Evolutionary conservation across 257 asterid genomes (phyloP), one percentile per base, ranked within the genome.

Genomic region (Jasminum sambac): DNA sequence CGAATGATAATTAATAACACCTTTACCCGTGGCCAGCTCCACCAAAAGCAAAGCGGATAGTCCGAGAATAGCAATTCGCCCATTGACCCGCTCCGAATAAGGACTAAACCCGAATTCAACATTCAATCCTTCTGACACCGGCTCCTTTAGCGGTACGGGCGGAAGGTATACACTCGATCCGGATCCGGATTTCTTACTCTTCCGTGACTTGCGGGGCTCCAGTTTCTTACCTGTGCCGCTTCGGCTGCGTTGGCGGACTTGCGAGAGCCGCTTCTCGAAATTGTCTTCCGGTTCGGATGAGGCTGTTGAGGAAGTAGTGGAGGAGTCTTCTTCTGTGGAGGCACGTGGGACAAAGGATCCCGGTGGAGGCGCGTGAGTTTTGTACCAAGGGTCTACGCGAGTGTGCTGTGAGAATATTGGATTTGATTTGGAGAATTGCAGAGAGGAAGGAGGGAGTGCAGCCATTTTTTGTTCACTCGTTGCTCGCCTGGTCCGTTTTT

Each of bases 91-190:
- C 72, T 94, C 98, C 66, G 96, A 87, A 73, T 77, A 94, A 50
- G 87, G 93, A 13, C 91, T 91, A 77, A 94, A 94, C 80, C 99
- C 97, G 88, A 91, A 94, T 71, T 91, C 99, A 68, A 91, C 96
- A 0, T 62, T 79, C 82, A 94, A 23, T 19, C 99, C 99, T 30
- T 77, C 96, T 0, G 96, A 88, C 0, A 78, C 77, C 8, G 99
- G 82, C 72, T 89, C 96, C 14, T 82, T 87, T 14, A 94, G 74
- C 5, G 91, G 71, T 73, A 91, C 95, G 6, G 99, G 96, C 25
- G 97, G 97, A 48, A 91, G 96, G 62, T 85, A 94, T 37, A 94
- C 79, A 40, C 70, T 76, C 63, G 95, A 66, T 24, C 93, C 91
- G 44, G 96, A 81, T 1, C 84, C 80, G 19, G 97, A 64, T 38